Percentiles rank a stretch among this genome's conserved stretches.
Evolutionary conservation across 805 yeast species (phyloP).

Genomic region (Barnettozyma salicaria): DNA sequence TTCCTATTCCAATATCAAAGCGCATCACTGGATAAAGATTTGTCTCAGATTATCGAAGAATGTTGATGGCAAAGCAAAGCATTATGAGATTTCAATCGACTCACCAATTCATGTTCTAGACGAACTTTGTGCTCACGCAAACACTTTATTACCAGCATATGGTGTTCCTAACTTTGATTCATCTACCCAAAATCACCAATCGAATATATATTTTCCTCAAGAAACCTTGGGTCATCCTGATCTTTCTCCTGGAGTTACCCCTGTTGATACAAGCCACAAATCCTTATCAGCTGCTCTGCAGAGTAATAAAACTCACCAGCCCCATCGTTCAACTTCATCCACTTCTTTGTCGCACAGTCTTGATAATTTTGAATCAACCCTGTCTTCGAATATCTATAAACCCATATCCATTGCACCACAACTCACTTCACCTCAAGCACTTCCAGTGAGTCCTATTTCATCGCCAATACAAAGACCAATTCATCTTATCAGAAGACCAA

Average conservation of each 20-base stretch:
- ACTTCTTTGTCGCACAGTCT: constrained; percentile 32
- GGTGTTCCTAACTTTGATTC: constrained; percentile 27
- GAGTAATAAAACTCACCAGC: constrained; percentile 22
- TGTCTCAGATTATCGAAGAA: constrained; percentile 70
- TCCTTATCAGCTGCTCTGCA: constrained; percentile 18
- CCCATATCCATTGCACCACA: constrained; percentile 44
- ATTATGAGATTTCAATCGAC: constrained; percentile 90
- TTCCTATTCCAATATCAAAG: constrained; percentile 67
- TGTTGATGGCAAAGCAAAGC: constrained; percentile 72
- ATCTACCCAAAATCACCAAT: constrained; percentile 22
- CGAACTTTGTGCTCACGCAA: constrained; percentile 72
- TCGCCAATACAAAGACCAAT: constrained; percentile 47
- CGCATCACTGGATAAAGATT: constrained; percentile 94
- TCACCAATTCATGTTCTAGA: constrained; percentile 86
- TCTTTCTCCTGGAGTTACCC: constrained; percentile 43
- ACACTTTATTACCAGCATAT: constrained; percentile 72
- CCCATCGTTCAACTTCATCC: constrained; percentile 25
- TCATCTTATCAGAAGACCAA: constrained; percentile 47
- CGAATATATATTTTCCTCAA: constrained; percentile 36
- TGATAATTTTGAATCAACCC: constrained; percentile 26
- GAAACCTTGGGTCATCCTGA: constrained; percentile 8
- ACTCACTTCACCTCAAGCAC: constrained; percentile 58
- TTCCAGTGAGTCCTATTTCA: constrained; percentile 48
- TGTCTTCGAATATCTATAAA: constrained; percentile 46
- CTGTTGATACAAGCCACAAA: constrained; percentile 32